A percentile compares a stretch with the other conserved stretches of the same genome.
These are phyloP conservation scores for Pavlovales sp. DNA, from an alignment of 208 protist species.

Conservation along the genomic window DNA sequence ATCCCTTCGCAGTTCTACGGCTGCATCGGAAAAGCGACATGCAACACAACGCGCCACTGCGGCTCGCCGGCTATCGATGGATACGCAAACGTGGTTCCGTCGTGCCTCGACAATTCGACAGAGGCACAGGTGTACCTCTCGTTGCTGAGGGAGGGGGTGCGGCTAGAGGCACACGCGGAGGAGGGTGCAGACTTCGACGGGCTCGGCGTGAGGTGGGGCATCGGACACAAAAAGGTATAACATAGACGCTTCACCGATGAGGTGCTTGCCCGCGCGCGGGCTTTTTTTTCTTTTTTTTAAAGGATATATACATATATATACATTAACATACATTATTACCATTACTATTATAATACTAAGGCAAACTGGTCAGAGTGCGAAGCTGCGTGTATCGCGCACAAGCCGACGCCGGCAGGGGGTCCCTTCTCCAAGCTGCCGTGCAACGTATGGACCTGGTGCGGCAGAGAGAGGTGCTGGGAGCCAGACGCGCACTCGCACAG, in stretches of 20 bases:
- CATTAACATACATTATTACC: no score
- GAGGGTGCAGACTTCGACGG: slow-evolving; percentile 12
- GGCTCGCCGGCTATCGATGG: slow-evolving; percentile 31
- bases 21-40: neutral
- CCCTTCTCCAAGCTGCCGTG: neutral
- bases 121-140: neutral
- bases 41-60: slow-evolving; percentile 28
- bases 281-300: no score
- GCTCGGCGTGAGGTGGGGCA: slow-evolving; percentile 24
- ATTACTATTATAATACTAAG: no score
- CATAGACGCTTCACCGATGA: no score
- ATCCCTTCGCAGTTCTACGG: neutral
- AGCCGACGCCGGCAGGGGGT: neutral
- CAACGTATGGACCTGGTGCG: slow-evolving; percentile 19
- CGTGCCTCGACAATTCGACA: neutral
- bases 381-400: neutral
- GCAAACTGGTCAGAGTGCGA: neutral
- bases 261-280: no score
- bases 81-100: neutral
- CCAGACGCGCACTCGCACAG: slow-evolving; percentile 5
- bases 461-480: neutral
- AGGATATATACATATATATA: no score
- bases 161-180: neutral
- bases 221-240: slow-evolving; percentile 25
- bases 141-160: neutral